Evolutionary conservation across 2,329 filamentous ascomycete genomes (phyloP).

Genomic region (Mollisiaceae sp.): DNA sequence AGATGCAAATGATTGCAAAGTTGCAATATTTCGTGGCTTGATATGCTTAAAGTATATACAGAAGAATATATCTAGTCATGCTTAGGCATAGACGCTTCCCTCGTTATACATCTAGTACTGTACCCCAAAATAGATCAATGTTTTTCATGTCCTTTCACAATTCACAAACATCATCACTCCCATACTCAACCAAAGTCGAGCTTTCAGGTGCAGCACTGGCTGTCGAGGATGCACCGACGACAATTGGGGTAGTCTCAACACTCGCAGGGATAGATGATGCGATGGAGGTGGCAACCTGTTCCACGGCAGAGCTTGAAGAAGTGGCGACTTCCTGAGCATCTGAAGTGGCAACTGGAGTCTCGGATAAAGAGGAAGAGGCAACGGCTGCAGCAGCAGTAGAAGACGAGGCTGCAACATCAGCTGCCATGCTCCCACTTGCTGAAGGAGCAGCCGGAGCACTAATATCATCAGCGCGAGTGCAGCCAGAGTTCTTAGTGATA

Average conservation of each 20-base stretch:
- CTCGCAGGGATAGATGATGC: not conserved
- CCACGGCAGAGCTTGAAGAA: not conserved
- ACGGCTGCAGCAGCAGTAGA: constrained; percentile 1
- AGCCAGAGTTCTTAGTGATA: constrained; percentile 50
- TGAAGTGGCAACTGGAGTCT: not conserved
- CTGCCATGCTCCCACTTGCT: not conserved
- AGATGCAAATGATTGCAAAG: not conserved
- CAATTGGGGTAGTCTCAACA: not conserved
- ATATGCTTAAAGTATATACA: constrained; percentile 12
- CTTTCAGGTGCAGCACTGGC: not conserved
- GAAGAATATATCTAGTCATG: constrained; percentile 11
- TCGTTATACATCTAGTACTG: not conserved
- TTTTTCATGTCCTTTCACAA: not conserved
- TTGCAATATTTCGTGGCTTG: not conserved
- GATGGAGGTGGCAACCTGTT: not conserved
- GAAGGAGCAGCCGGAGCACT: constrained; percentile 14
- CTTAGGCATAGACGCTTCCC: not conserved
- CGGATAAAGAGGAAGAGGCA: constrained; percentile 7
- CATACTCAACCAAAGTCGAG: not conserved
- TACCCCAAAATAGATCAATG: not conserved
- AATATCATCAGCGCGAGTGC: constrained; percentile 34
- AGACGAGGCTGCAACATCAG: not conserved
- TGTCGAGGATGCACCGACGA: not conserved
- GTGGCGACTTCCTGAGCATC: not conserved
- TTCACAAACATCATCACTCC: constrained; percentile 3